Percentiles rank a stretch among this genome's conserved stretches.
phyloP scores from a whole-genome alignment of 768 basidiomycete genomes.

The Macrolepiota dolichaula region DNA sequence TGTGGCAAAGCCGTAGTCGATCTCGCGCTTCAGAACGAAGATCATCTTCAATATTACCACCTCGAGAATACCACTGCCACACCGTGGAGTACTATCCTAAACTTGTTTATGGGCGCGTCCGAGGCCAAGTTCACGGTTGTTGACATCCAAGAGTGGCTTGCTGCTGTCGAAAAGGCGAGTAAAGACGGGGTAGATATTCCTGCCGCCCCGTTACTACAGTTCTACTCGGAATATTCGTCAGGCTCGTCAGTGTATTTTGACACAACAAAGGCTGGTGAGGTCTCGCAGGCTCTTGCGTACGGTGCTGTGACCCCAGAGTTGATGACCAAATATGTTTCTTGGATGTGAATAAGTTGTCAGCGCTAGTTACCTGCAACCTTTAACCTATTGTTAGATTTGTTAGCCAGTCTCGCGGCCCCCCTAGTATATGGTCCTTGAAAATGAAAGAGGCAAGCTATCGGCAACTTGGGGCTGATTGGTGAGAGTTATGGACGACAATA shows the following conservation, averaged over 20 bases:
- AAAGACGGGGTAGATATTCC: neutral
- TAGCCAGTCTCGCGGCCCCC: too few species aligned
- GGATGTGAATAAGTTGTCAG: too few species aligned
- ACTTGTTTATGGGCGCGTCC: neutral
- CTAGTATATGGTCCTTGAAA: too few species aligned
- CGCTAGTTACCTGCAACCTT: too few species aligned
- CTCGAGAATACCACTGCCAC: slow-evolving; percentile 11
- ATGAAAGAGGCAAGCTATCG: too few species aligned
- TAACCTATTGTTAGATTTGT: too few species aligned
- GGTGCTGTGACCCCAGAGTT: slow-evolving; percentile 2
- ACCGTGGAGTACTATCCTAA: slow-evolving; percentile 2
- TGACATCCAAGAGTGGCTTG: slow-evolving; percentile 7
- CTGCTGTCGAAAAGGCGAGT: neutral
- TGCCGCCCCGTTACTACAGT: slow-evolving; percentile 4
- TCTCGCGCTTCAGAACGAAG: slow-evolving; percentile 6
- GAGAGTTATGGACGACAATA: too few species aligned
- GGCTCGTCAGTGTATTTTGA: neutral
- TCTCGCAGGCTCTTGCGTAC: slow-evolving; percentile 3
- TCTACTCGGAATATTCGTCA: slow-evolving; percentile 5
- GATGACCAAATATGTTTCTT: slow-evolving; percentile 8
- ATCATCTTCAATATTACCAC: slow-evolving; percentile 7
- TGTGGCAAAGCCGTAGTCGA: slow-evolving; percentile 7
- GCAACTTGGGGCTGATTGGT: too few species aligned
- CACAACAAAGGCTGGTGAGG: neutral
- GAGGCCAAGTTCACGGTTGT: neutral